phyloP scores from a whole-genome alignment of 768 basidiomycete species.

The Hypsizygus marmoreus region DNA sequence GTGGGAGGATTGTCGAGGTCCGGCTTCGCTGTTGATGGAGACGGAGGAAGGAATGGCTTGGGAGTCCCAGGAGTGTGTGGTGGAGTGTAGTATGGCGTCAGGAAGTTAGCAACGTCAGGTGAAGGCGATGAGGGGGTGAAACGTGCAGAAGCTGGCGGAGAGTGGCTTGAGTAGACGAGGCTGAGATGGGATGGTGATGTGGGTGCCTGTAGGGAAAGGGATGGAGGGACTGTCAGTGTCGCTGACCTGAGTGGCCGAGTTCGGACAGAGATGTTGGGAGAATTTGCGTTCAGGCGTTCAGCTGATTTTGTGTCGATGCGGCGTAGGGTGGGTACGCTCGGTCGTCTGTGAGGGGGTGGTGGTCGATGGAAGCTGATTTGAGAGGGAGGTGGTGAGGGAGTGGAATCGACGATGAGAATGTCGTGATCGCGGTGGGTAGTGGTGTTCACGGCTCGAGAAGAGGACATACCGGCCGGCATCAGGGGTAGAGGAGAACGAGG shows the following conservation, averaged over 20 bases:
- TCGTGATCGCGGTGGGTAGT: constrained; percentile 4
- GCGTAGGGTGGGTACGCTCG: constrained; percentile 65
- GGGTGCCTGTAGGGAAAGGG: constrained; percentile 36
- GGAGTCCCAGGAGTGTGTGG: constrained; percentile 56
- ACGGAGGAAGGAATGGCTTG: constrained; percentile 46
- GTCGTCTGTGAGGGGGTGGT: constrained; percentile 54
- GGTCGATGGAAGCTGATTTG: constrained; percentile 54
- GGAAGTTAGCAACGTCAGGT: constrained; percentile 37
- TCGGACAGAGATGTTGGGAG: constrained; percentile 63
- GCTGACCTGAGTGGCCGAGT: constrained; percentile 59
- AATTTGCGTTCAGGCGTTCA: constrained; percentile 46
- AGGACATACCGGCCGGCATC: constrained; percentile 51
- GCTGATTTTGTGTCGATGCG: constrained; percentile 62
- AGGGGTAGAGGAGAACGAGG: constrained; percentile 55
- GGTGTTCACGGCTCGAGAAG: constrained; percentile 18
- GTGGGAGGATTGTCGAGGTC: constrained; percentile 62
- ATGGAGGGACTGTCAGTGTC: constrained; percentile 57
- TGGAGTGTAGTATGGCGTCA: constrained; percentile 54
- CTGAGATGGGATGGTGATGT: constrained; percentile 63
- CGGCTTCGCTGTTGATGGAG: constrained; percentile 67
- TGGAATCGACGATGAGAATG: constrained; percentile 38
- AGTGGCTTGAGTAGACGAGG: constrained; percentile 60
- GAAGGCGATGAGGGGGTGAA: constrained; percentile 39
- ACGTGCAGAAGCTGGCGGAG: constrained; percentile 54
- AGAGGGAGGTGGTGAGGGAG: constrained; percentile 70